Percentiles rank a stretch among this genome's conserved stretches.
phyloP scores from a whole-genome alignment of 441 rosid genomes.

The Aquilaria agallochum region DNA sequence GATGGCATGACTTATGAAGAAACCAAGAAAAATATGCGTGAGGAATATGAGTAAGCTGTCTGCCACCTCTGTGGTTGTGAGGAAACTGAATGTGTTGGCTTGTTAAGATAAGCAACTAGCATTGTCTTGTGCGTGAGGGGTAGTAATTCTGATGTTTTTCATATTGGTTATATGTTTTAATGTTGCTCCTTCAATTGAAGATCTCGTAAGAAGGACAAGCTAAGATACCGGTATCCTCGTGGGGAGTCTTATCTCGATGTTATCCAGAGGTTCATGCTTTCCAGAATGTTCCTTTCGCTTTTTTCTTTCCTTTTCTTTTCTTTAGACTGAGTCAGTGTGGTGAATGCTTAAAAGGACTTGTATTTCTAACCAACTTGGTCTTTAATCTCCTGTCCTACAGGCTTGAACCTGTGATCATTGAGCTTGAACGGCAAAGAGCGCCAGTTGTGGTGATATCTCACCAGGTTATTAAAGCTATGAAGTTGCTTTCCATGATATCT shows the following conservation, averaged over 20 bases:
- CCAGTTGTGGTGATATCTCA: slow-evolving; percentile 97
- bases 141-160: slow-evolving; percentile 2
- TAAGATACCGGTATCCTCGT: slow-evolving; percentile 94
- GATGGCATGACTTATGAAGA: slow-evolving; percentile 99
- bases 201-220: slow-evolving; percentile 88
- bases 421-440: slow-evolving; percentile 96
- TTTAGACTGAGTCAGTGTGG: neutral
- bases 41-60: slow-evolving; percentile 81
- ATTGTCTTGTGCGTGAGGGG: neutral
- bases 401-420: slow-evolving; percentile 97
- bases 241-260: slow-evolving; percentile 99
- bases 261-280: slow-evolving; percentile 74
- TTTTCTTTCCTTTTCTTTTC: neutral
- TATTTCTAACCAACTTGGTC: neutral
- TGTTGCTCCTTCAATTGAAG: slow-evolving; percentile 31
- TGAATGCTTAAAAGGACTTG: neutral
- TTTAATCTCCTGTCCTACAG: slow-evolving; percentile 37
- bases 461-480: slow-evolving; percentile 52
- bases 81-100: slow-evolving; percentile 4
- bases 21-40: slow-evolving; percentile 92
- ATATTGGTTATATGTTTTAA: slow-evolving; percentile 1
- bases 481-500: slow-evolving; percentile 11
- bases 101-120: neutral
- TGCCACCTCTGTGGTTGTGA: slow-evolving; percentile 1
- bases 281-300: neutral